Base-by-base conservation (phyloP, 2,329 filamentous ascomycete species). In the Alternaria consortialis region DNA sequence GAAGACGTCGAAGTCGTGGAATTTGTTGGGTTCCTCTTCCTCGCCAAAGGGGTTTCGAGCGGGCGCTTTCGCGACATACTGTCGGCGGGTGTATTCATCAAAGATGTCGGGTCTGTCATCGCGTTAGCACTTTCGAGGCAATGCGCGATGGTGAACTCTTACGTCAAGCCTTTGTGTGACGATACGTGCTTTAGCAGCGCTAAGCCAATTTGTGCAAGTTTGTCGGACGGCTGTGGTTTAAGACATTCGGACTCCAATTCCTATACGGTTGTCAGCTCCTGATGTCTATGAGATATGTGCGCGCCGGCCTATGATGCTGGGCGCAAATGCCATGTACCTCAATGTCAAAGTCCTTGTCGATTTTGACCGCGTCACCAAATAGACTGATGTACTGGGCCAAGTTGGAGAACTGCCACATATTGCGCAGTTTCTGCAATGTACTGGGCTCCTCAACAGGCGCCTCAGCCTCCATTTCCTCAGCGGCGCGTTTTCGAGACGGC, bases 321-420 rank as follows among this genome's bases (percentile, higher is more conserved):
- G 71, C 70, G 71, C 70, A 71, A 63, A 53, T 36, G 36, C 43
- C 57, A 57, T 64, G 72, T 87, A 97, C 95, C 83, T 98, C 94
- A 66, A 97, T 91, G 74, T 94, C 93, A 65, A 97, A 85, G 74
- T 91, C 89, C 64, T 96, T 91, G 71, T 95, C 90, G 67, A 98
- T 91, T 82, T 97, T 97, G 77, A 97, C 89, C 43, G 89, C 89
- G 72, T 91, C 89, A 63, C 94, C 94, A 79, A 99, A 99, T 40
- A 94, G 87, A 77, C 90, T 91, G 63, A 98, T 92, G 86, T 93
- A 99, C 80, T 99, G 94, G 81, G 91, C 93, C 7, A 98, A 83
- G 74, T 93, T 94, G 63, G 94, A 92, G 80, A 98, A 97, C 79
- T 97, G 91, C 94, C 94, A 98, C 85, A 92, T 93, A 76, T 92